Evolutionary conservation across 192 early-diverging fungal genomes (phyloP), one percentile per base, ranked within the genome.

Genomic region (Entophlyctis luteolus): DNA sequence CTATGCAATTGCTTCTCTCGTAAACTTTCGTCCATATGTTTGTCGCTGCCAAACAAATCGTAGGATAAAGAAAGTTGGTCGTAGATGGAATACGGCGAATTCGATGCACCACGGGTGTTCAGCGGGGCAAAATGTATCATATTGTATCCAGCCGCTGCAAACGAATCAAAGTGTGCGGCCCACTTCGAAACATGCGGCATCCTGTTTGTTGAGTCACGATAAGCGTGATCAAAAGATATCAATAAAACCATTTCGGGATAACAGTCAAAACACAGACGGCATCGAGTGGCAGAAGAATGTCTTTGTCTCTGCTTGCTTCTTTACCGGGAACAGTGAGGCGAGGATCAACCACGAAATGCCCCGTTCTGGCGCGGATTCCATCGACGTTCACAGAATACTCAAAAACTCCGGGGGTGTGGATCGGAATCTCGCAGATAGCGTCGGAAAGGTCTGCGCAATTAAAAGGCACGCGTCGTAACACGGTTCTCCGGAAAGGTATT

Each of bases 51-150:
- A 77, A 97, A 99, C 38, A 98, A 76, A 59, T 94, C 91, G 55
- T 90, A 86, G 2, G 89, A 89, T 29, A 97, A 81, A n/a, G 89
- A 81, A 18, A 98, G 83, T 76, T 98, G 97, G 78, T 96, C 91
- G 69, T 81, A 91, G 53, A 99, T 94, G 52, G 93, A 92, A 81
- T 95, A 99, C n/a, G 97, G 97, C 5, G 94, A 97, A 75, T 99
- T 92, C 0, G 94, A 97, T 4, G 71, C 74, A 32, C 97, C 97
- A 42, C 97, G 83, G 68, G 86, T 79, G 74, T 95, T 93, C 66
- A 97, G 74, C 1, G 97, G 97, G 0, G 95, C 93, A 79, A 96
- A 98, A 67, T 99, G 97, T 18, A 98, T 82, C 94, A 96, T 95
- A 72, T 99, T 99, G 82, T 98, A 99, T 6, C 94, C 92, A 23